Percentiles rank a stretch among this genome's conserved stretches.
Conservation (phyloP, 148 eudicot genomes). For the Diospyros lotus region DNA sequence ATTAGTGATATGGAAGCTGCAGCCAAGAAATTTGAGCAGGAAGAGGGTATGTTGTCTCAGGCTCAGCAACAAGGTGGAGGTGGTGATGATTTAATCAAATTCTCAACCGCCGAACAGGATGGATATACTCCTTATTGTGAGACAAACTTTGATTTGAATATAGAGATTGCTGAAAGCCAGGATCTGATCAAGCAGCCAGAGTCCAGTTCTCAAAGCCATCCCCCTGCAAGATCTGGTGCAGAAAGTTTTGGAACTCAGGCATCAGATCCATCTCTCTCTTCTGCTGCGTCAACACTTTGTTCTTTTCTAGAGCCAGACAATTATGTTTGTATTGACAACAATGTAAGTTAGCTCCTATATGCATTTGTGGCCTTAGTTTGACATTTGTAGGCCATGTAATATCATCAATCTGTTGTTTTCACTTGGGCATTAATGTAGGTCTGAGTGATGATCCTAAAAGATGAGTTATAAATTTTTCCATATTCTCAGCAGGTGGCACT, state of each 20-base stretch:
- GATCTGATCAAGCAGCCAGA: conserved; percentile 23
- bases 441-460: too few species aligned
- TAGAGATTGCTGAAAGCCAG: conserved; percentile 7
- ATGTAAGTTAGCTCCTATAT: conserved; percentile 31
- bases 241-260: conserved; percentile 17
- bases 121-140: conserved; percentile 72
- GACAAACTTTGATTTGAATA: conserved; percentile 23
- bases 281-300: conserved; percentile 46
- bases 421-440: not conserved
- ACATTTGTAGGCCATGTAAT: not conserved
- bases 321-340: conserved; percentile 17
- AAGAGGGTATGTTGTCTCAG: conserved; percentile 37
- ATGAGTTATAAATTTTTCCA: not conserved
- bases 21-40: conserved; percentile 81
- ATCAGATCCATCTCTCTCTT: conserved; percentile 48
- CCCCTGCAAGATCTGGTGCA: conserved; percentile 7
- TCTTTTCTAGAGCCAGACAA: conserved; percentile 24
- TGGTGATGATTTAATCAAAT: conserved; percentile 41
- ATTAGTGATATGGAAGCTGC: conserved; percentile 66
- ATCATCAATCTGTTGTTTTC: not conserved
- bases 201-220: conserved; percentile 10
- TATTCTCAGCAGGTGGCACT: conserved; percentile 33
- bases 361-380: not conserved
- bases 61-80: conserved; percentile 33
- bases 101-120: conserved; percentile 43